Conservation (phyloP, 129 eudicot species). For the Flaveria trinervia region DNA sequence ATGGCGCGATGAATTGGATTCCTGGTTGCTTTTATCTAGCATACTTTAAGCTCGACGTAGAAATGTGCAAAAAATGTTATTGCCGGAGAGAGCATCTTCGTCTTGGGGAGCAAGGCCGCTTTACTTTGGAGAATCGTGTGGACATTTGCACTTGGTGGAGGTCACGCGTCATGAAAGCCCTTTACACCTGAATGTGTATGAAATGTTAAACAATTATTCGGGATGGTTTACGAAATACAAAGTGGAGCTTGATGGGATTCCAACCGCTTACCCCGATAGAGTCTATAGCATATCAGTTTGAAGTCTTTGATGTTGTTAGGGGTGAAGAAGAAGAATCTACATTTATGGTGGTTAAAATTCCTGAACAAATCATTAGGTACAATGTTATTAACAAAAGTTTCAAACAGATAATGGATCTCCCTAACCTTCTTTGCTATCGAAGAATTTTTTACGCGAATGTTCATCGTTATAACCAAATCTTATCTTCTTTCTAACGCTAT, state of each 20-base stretch:
- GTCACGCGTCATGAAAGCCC: neutral
- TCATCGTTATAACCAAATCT: conserved; percentile 11
- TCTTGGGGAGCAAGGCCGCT: neutral
- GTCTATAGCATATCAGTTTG: neutral
- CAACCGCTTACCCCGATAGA: neutral
- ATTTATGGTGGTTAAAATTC: conserved; percentile 35
- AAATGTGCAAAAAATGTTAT: conserved; percentile 1
- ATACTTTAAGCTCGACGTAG: conserved; percentile 34
- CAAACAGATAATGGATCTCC: conserved; percentile 9
- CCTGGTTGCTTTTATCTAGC: neutral
- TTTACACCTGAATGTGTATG: conserved; percentile 32
- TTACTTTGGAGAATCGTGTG: conserved; percentile 45
- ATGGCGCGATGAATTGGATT: conserved; percentile 31
- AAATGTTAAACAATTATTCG: conserved; percentile 30
- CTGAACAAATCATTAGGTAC: conserved; percentile 25
- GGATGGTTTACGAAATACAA: conserved; percentile 29
- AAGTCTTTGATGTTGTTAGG: conserved; percentile 24
- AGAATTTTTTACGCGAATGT: neutral
- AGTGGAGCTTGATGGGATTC: conserved; percentile 21
- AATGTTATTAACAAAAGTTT: conserved; percentile 33
- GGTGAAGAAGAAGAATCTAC: conserved; percentile 38
- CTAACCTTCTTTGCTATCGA: neutral
- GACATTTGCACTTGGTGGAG: conserved; percentile 45
- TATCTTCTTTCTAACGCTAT: neutral
- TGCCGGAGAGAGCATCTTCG: conserved; percentile 8